phyloP scores from a whole-genome alignment of 2,329 filamentous ascomycete genomes.

The Hymenoscyphus occultus region DNA sequence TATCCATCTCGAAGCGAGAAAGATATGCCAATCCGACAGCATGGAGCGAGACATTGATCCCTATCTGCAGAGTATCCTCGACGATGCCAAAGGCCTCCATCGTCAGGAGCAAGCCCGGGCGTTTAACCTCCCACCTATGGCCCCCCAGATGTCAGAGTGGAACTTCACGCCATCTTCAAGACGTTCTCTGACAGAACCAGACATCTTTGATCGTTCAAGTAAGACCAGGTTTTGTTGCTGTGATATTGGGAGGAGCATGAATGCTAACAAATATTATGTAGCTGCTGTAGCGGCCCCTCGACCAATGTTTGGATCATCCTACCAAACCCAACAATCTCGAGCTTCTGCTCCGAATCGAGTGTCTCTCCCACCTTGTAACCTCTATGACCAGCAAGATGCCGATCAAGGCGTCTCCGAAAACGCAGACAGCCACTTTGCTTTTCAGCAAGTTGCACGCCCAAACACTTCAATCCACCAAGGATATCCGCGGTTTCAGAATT shows the following conservation, averaged over 20 bases:
- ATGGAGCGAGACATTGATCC: constrained; percentile 24
- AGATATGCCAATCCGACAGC: constrained; percentile 5
- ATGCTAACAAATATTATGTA: neutral
- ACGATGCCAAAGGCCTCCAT: constrained; percentile 20
- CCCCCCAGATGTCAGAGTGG: constrained; percentile 15
- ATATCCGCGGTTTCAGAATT: neutral
- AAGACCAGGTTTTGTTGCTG: constrained; percentile 1
- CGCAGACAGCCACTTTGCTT: constrained; percentile 32
- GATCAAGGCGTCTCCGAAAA: constrained; percentile 9
- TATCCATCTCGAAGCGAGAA: constrained; percentile 4
- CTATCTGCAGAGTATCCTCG: constrained; percentile 27
- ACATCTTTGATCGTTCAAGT: constrained; percentile 16
- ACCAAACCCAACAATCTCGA: constrained; percentile 3
- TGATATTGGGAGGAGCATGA: neutral
- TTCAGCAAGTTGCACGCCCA: constrained; percentile 28
- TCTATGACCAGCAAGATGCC: constrained; percentile 19
- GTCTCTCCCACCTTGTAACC: constrained; percentile 24
- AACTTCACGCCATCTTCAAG: constrained; percentile 17
- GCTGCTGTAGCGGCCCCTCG: neutral
- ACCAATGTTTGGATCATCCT: constrained; percentile 4
- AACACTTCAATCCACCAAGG: constrained; percentile 19
- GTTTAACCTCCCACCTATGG: constrained; percentile 15
- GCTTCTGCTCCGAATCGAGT: constrained; percentile 20
- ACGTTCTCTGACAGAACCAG: constrained; percentile 13
- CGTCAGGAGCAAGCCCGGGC: constrained; percentile 9